A percentile compares a stretch with the other conserved stretches of the same genome.
These are phyloP conservation scores for Lecanicillium sp. DNA, from an alignment of 2,329 filamentous ascomycete genomes.

Conservation along the genomic window DNA sequence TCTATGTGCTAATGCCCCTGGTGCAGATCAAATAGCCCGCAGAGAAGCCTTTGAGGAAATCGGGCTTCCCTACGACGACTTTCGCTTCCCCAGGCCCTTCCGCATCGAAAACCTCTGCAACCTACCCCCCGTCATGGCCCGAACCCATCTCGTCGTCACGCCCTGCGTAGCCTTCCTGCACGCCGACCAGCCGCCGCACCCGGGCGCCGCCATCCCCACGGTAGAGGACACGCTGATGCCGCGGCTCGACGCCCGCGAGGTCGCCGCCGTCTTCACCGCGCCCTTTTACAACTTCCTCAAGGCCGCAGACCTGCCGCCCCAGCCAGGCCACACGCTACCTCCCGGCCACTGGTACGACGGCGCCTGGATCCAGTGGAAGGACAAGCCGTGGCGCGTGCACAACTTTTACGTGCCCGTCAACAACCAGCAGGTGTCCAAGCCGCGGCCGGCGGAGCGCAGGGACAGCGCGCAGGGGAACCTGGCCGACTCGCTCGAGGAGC, in stretches of 20 bases:
- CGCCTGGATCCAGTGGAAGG: slow-evolving; percentile 72
- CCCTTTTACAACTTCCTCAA: slow-evolving; percentile 78
- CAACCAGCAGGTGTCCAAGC: slow-evolving; percentile 60
- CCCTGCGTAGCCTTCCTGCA: slow-evolving; percentile 75
- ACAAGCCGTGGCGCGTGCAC: slow-evolving; percentile 74
- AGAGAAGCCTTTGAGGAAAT: slow-evolving; percentile 93
- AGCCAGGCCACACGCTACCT: slow-evolving; percentile 28
- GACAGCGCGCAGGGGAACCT: slow-evolving; percentile 35
- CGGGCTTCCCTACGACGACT: slow-evolving; percentile 67
- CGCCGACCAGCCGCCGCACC: slow-evolving; percentile 38
- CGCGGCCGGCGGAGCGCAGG: slow-evolving; percentile 25
- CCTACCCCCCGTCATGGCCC: slow-evolving; percentile 68
- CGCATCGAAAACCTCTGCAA: slow-evolving; percentile 80
- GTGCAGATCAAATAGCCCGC: slow-evolving; percentile 72
- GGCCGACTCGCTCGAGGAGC: slow-evolving; percentile 37
- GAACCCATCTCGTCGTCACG: slow-evolving; percentile 65
- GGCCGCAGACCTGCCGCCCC: slow-evolving; percentile 44
- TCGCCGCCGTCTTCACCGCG: slow-evolving; percentile 88
- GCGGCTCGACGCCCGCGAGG: slow-evolving; percentile 77
- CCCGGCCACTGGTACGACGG: slow-evolving; percentile 77
- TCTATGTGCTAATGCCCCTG: too few relatives aligned
- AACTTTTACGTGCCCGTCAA: slow-evolving; percentile 84
- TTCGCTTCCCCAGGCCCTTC: slow-evolving; percentile 67
- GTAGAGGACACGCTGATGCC: slow-evolving; percentile 70
- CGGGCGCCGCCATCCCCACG: slow-evolving; percentile 26